Evolutionary conservation across 164 flowering plant genomes (phyloP).

Genomic region (Aristolochia fimbriata): DNA sequence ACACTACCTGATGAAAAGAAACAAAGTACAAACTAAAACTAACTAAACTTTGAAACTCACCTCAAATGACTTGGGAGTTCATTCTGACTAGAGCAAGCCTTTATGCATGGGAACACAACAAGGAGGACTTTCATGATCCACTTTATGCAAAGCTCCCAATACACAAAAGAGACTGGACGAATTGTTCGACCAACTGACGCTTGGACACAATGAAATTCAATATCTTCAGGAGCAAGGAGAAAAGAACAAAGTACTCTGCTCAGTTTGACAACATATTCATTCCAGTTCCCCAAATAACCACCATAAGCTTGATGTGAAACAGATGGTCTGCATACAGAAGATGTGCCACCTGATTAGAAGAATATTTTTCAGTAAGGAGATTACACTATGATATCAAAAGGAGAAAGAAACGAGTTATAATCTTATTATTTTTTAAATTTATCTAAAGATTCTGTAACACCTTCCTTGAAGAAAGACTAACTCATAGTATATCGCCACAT

Average conservation of each 20-base stretch:
- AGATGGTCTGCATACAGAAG: conserved; percentile 4
- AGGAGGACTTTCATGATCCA: conserved; percentile 81
- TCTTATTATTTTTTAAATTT: too few relatives aligned
- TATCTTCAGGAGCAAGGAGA: conserved; percentile 47
- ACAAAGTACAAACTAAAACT: too few relatives aligned
- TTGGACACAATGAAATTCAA: conserved; percentile 23
- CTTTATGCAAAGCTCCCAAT: conserved; percentile 72
- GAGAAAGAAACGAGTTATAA: too few relatives aligned
- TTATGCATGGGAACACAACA: conserved; percentile 71
- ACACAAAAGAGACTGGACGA: conserved; percentile 39
- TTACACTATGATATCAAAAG: too few relatives aligned
- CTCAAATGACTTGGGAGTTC: conserved; percentile 62
- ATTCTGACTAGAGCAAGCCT: conserved; percentile 67
- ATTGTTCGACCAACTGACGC: conserved; percentile 30
- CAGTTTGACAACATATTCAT: conserved; percentile 53
- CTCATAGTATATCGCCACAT: too few relatives aligned
- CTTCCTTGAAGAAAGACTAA: too few relatives aligned
- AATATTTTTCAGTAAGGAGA: too few relatives aligned
- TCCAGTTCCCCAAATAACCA: conserved; percentile 43
- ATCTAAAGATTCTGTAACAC: too few relatives aligned
- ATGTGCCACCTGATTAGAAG: too few relatives aligned
- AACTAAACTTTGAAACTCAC: conserved; percentile 20
- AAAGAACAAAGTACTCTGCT: conserved; percentile 69
- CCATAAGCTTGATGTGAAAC: conserved; percentile 14
- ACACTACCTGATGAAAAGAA: too few relatives aligned